These are phyloP conservation scores for Coemansia sp. DNA, from an alignment of 192 early-diverging fungal genomes.

Conservation along the genomic window DNA sequence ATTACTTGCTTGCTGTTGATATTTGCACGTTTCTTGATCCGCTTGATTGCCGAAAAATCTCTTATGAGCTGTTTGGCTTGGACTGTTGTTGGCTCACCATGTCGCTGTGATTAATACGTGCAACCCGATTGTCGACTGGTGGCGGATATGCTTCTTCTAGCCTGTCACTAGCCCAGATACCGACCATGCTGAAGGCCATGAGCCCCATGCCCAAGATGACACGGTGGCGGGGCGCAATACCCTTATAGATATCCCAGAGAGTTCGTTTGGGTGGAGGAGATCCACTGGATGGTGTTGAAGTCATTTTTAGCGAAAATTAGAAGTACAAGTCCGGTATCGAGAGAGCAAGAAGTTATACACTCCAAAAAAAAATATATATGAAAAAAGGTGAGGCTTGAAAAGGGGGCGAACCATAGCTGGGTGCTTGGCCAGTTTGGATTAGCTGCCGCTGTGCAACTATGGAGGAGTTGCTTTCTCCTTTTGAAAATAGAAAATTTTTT, in stretches of 20 bases:
- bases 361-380: too few relatives aligned
- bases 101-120: slow-evolving; percentile 32
- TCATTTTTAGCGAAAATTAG: neutral
- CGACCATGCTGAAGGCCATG: slow-evolving; percentile 55
- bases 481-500: neutral
- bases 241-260: slow-evolving; percentile 52
- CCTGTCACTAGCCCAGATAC: slow-evolving; percentile 53
- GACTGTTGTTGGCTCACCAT: slow-evolving; percentile 1
- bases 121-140: slow-evolving; percentile 35
- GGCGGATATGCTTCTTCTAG: slow-evolving; percentile 43
- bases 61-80: slow-evolving; percentile 1
- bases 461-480: too few relatives aligned
- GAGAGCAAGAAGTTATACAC: neutral
- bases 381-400: too few relatives aligned
- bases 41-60: neutral
- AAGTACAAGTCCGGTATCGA: neutral
- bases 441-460: too few relatives aligned
- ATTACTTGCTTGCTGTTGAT: neutral
- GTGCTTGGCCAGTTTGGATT: too few relatives aligned
- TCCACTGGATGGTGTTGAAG: neutral
- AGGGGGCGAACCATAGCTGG: too few relatives aligned
- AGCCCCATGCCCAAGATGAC: slow-evolving; percentile 53
- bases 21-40: neutral
- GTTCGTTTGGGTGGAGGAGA: slow-evolving; percentile 25
- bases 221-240: slow-evolving; percentile 47